A percentile compares a stretch with the other conserved stretches of the same genome.
Evolutionary conservation across 805 yeast species (phyloP).

Genomic region (Brettanomyces nanus): DNA sequence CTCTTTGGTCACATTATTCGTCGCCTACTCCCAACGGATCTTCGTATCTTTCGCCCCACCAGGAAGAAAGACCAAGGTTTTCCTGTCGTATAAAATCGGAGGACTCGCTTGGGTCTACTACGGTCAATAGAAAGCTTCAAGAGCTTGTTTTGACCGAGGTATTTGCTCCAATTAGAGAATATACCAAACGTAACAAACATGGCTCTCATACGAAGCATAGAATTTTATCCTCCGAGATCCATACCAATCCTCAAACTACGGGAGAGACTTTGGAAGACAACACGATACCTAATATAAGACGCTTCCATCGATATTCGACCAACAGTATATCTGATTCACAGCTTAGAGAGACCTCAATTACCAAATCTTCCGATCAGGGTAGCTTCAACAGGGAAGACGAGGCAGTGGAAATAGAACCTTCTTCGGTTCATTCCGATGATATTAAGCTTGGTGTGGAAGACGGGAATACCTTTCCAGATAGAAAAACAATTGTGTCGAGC

Average conservation of each 20-base stretch:
- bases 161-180: constrained; percentile 43
- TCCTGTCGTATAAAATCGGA: not conserved
- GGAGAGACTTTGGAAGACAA: not conserved
- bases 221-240: not conserved
- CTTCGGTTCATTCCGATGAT: constrained; percentile 16
- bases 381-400: not conserved
- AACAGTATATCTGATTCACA: constrained; percentile 14
- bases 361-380: not conserved
- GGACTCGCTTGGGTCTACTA: constrained; percentile 46
- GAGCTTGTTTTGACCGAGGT: constrained; percentile 69
- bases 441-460: constrained; percentile 9
- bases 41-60: constrained; percentile 2
- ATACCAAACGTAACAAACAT: constrained; percentile 12
- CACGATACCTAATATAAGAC: not conserved
- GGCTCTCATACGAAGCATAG: constrained; percentile 5
- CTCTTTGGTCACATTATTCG: constrained; percentile 53
- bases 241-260: not conserved
- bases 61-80: not conserved
- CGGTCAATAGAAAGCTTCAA: constrained; percentile 61
- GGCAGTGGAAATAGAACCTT: constrained; percentile 6
- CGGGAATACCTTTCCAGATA: constrained; percentile 16
- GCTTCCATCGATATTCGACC: constrained; percentile 23
- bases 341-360: not conserved
- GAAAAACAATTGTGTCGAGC: constrained; percentile 20
- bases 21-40: constrained; percentile 2